Percentiles rank a stretch among this genome's conserved stretches.
These are phyloP conservation scores for Physocladia obscura DNA, from an alignment of 192 early-diverging fungal species.

Conservation along the genomic window DNA sequence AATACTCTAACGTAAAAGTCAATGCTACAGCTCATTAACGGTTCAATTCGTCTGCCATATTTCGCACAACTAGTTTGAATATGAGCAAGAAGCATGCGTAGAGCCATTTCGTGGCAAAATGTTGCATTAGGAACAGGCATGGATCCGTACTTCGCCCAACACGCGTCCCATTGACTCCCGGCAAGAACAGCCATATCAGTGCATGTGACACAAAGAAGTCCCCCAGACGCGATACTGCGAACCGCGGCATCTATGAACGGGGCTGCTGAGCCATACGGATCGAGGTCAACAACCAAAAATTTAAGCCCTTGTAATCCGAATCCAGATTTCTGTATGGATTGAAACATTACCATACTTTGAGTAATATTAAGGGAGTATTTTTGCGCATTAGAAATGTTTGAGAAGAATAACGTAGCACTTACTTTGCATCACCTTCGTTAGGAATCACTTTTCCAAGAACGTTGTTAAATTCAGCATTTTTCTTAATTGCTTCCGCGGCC, in stretches of 20 bases:
- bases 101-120: conserved; percentile 92
- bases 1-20: conserved; percentile 98
- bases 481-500: conserved; percentile 84
- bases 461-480: conserved; percentile 83
- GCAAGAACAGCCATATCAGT: conserved; percentile 95
- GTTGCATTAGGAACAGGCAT: conserved; percentile 80
- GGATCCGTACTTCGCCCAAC: conserved; percentile 94
- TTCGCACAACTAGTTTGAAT: conserved; percentile 80
- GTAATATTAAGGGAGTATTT: too few species aligned
- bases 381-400: too few species aligned
- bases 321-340: conserved; percentile 29
- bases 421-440: conserved; percentile 85
- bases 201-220: conserved; percentile 93
- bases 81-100: conserved; percentile 84
- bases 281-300: conserved; percentile 41
- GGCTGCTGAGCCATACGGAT: conserved; percentile 94
- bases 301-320: not conserved
- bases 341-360: conserved; percentile 44
- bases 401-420: conserved; percentile 25
- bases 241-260: conserved; percentile 96
- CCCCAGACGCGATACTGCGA: conserved; percentile 83
- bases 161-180: conserved; percentile 80
- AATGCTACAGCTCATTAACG: conserved; percentile 89
- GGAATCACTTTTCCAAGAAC: conserved; percentile 74
- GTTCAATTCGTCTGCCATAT: conserved; percentile 82